phyloP scores from a whole-genome alignment of 2,329 filamentous ascomycete genomes.

The Alternaria brassicae region DNA sequence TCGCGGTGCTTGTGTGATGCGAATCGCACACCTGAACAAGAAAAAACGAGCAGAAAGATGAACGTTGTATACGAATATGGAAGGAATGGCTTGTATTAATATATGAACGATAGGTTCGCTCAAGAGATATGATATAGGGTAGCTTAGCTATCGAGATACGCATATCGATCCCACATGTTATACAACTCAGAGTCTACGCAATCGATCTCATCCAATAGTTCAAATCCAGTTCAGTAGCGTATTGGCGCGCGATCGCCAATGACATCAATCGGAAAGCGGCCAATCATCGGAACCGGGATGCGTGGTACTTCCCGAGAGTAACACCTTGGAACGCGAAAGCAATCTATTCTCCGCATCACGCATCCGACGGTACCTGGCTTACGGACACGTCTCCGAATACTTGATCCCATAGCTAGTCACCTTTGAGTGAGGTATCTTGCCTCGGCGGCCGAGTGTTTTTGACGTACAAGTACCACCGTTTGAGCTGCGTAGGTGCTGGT shows the following conservation, averaged over 20 bases:
- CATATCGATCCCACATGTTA: not conserved
- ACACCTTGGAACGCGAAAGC: constrained; percentile 9
- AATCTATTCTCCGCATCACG: constrained; percentile 24
- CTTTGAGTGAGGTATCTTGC: not conserved
- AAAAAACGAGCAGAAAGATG: not conserved
- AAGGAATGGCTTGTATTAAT: not conserved
- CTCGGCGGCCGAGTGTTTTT: not conserved
- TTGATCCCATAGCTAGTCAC: not conserved
- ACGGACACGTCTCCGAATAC: constrained; percentile 18
- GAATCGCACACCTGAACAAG: not conserved
- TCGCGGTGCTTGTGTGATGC: not conserved
- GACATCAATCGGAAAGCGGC: constrained; percentile 19
- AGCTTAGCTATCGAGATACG: not conserved
- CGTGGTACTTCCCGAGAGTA: constrained; percentile 14
- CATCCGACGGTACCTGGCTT: constrained; percentile 1
- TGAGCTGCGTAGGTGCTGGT: not conserved
- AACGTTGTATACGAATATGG: not conserved
- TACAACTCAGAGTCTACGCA: not conserved
- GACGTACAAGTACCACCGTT: not conserved
- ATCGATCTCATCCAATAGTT: not conserved
- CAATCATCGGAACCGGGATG: constrained; percentile 25
- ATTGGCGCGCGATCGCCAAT: constrained; percentile 8
- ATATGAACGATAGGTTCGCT: not conserved
- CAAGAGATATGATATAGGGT: not conserved
- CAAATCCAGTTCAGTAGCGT: not conserved